Evolutionary conservation across 1,139 yeast genomes (phyloP).

Genomic region (Ogataea hybrid): DNA sequence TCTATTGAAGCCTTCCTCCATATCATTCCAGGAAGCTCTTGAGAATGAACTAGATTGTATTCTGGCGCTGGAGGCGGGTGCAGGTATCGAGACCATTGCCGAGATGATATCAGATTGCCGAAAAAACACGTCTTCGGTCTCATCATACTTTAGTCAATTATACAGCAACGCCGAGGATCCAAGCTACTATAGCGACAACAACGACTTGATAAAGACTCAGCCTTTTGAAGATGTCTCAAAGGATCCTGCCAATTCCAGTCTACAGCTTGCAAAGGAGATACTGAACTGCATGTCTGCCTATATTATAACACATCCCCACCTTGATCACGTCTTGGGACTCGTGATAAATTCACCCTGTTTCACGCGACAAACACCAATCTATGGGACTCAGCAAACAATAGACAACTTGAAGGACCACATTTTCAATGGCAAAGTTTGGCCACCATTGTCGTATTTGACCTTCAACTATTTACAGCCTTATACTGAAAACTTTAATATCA

Average conservation of each 20-base stretch:
- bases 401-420: slow-evolving; percentile 51
- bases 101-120: slow-evolving; percentile 42
- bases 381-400: slow-evolving; percentile 54
- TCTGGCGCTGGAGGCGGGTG: slow-evolving; percentile 76
- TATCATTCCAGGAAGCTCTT: slow-evolving; percentile 40
- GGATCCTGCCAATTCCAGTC: slow-evolving; percentile 2
- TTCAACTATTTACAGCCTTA: slow-evolving; percentile 3
- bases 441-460: slow-evolving; percentile 47
- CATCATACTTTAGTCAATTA: slow-evolving; percentile 17
- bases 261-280: slow-evolving; percentile 20
- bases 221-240: slow-evolving; percentile 15
- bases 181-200: slow-evolving; percentile 20
- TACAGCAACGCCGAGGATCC: slow-evolving; percentile 24
- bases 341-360: slow-evolving; percentile 71
- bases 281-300: slow-evolving; percentile 34
- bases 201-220: slow-evolving; percentile 3
- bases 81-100: slow-evolving; percentile 58
- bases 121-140: slow-evolving; percentile 5
- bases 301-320: slow-evolving; percentile 78
- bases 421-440: slow-evolving; percentile 83
- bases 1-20: slow-evolving; percentile 53
- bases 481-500: background rate
- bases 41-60: slow-evolving; percentile 38
- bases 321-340: slow-evolving; percentile 74
- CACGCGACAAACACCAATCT: slow-evolving; percentile 33